Evolutionary conservation across 176 grass and related monocot genomes (phyloP).

Genomic region (Musa beccarii): DNA sequence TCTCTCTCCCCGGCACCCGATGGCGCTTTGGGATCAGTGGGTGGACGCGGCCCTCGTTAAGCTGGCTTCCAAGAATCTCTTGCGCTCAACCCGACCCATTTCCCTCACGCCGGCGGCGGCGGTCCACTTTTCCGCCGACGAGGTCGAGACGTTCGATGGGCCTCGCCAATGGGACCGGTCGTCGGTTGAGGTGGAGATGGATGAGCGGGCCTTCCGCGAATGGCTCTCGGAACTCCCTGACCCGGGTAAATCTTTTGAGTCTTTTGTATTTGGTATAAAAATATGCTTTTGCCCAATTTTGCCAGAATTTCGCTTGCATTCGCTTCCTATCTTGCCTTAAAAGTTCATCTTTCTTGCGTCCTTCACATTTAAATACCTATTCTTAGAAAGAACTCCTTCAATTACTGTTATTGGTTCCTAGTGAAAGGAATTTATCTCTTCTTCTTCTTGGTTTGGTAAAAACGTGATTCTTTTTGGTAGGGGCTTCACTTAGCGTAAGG

Average conservation of each 20-base stretch:
- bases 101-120: conserved; percentile 8
- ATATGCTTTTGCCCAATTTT: background rate
- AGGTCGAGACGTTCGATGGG: conserved; percentile 16
- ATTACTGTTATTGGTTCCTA: background rate
- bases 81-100: conserved; percentile 10
- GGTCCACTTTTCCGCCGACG: background rate
- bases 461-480: background rate
- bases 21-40: conserved; percentile 18
- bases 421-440: background rate
- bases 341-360: background rate
- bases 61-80: conserved; percentile 16
- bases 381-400: background rate
- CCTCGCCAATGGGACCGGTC: conserved; percentile 12
- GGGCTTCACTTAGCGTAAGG: background rate
- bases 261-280: background rate
- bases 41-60: conserved; percentile 12
- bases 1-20: background rate
- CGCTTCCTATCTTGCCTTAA: background rate
- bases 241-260: background rate
- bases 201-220: conserved; percentile 19
- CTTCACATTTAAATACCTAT: background rate
- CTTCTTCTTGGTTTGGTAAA: background rate
- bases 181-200: conserved; percentile 22
- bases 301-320: background rate
- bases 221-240: conserved; percentile 62